Conservation (phyloP, 2,329 filamentous ascomycete genomes). For the Fonsecaea multimorphosa region DNA sequence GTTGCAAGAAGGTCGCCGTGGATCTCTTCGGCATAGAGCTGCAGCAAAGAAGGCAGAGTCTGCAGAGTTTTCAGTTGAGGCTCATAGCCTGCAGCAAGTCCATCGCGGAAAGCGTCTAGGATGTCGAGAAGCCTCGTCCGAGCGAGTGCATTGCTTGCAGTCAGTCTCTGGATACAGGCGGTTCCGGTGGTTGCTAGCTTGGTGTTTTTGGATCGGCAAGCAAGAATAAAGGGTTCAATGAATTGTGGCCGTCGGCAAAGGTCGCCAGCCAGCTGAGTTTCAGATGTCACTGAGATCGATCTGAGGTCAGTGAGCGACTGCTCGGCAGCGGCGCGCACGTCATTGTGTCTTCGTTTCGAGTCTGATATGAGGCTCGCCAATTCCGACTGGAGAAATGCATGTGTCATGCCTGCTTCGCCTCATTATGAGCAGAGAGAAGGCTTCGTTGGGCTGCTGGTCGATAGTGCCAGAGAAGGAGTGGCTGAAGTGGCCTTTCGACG, state of each 20-base stretch:
- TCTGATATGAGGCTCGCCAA: constrained; percentile 91
- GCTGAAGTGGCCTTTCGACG: neutral
- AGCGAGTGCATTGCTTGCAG: constrained; percentile 80
- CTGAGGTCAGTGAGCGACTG: constrained; percentile 92
- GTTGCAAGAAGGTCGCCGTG: constrained; percentile 80
- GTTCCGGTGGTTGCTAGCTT: constrained; percentile 89
- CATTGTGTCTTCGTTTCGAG: constrained; percentile 91
- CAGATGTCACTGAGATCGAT: constrained; percentile 72
- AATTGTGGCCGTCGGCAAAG: constrained; percentile 81
- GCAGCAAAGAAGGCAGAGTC: constrained; percentile 83
- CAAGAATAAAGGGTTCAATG: constrained; percentile 90
- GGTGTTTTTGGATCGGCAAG: constrained; percentile 85
- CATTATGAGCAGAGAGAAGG: constrained; percentile 24
- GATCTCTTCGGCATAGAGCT: constrained; percentile 85
- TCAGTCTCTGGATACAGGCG: constrained; percentile 85
- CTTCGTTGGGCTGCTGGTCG: neutral
- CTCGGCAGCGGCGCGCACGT: constrained; percentile 87
- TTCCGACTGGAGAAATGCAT: constrained; percentile 77
- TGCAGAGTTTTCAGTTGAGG: constrained; percentile 96
- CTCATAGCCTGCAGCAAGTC: constrained; percentile 75
- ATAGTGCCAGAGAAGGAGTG: neutral
- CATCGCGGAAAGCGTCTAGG: constrained; percentile 84
- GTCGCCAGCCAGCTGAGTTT: constrained; percentile 78
- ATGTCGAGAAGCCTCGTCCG: constrained; percentile 81
- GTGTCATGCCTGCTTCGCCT: constrained; percentile 38